Conservation (phyloP, 768 basidiomycete species). For the Udeniomyces megalosporus region DNA sequence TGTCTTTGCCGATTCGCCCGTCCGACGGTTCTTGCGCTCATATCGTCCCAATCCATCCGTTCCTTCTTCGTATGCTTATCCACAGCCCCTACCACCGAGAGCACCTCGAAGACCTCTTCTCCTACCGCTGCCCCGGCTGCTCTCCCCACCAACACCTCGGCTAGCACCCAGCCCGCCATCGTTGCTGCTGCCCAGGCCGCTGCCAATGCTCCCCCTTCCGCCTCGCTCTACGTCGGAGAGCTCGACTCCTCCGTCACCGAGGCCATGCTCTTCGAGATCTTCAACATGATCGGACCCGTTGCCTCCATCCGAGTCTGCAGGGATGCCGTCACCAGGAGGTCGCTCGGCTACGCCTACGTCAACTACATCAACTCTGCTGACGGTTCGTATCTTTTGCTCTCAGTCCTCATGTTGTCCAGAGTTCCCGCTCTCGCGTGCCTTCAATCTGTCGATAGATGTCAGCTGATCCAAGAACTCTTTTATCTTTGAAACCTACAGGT, state of each 20-base stretch:
- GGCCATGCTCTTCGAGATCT: constrained; percentile 99
- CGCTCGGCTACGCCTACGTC: constrained; percentile 98
- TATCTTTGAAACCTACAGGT: no score
- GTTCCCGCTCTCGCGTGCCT: no score
- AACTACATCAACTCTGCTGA: constrained; percentile 93
- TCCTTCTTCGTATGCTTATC: neutral
- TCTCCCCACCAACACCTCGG: constrained; percentile 15
- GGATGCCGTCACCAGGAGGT: constrained; percentile 98
- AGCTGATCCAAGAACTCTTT: no score
- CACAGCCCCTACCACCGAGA: neutral
- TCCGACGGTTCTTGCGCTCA: no score
- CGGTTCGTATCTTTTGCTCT: constrained; percentile 37
- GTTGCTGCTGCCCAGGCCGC: constrained; percentile 19
- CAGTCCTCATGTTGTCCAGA: no score
- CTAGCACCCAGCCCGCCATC: constrained; percentile 19
- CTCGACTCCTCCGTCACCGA: constrained; percentile 95
- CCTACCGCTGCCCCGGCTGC: constrained; percentile 13
- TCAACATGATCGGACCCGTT: constrained; percentile 99
- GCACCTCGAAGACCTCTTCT: constrained; percentile 6
- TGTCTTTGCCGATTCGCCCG: no score
- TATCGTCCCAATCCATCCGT: no score
- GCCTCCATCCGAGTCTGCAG: constrained; percentile 99
- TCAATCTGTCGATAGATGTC: no score
- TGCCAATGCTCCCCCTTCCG: constrained; percentile 23
- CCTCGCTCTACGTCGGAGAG: constrained; percentile 94